Percentiles rank a stretch among this genome's conserved stretches.
Evolutionary conservation across 495 filamentous ascomycete species (phyloP).

Genomic region (Haplographium delicatum): DNA sequence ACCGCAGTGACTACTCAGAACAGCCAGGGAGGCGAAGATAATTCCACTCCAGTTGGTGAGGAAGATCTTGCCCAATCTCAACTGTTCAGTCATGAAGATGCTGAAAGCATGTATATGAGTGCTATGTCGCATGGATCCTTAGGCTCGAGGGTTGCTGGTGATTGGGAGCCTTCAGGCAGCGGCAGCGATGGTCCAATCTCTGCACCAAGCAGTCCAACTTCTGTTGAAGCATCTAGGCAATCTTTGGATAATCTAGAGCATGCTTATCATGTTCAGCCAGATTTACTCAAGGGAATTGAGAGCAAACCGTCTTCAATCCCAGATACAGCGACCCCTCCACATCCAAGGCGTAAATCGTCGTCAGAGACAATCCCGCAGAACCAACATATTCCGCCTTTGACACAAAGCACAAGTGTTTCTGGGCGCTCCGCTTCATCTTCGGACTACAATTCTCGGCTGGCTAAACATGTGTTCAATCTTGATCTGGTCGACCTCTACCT

Average conservation of each 20-base stretch:
- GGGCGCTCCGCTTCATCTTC: conserved; percentile 22
- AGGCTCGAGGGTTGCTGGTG: conserved; percentile 22
- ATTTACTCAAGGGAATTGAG: no score
- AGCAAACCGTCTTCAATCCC: background rate
- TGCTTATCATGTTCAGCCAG: conserved; percentile 7
- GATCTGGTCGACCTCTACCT: conserved; percentile 30
- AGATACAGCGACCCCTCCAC: no score
- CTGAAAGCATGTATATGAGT: conserved; percentile 92
- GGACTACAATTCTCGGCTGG: conserved; percentile 21
- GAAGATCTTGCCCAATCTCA: conserved; percentile 59
- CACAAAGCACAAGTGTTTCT: conserved; percentile 19
- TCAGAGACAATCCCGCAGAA: background rate
- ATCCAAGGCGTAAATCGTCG: background rate
- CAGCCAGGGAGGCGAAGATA: conserved; percentile 14
- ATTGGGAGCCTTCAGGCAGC: conserved; percentile 19
- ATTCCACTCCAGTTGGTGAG: conserved; percentile 11
- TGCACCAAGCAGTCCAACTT: conserved; percentile 4
- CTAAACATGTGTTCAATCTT: conserved; percentile 30
- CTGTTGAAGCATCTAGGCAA: background rate
- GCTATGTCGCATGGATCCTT: conserved; percentile 39
- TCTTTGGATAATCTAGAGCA: conserved; percentile 19
- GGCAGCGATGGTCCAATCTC: conserved; percentile 11
- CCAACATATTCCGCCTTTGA: conserved; percentile 17
- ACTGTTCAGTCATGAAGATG: conserved; percentile 84
- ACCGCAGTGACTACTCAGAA: background rate